Base-by-base conservation (phyloP, 805 yeast species). In the Naumovozyma castellii region DNA sequence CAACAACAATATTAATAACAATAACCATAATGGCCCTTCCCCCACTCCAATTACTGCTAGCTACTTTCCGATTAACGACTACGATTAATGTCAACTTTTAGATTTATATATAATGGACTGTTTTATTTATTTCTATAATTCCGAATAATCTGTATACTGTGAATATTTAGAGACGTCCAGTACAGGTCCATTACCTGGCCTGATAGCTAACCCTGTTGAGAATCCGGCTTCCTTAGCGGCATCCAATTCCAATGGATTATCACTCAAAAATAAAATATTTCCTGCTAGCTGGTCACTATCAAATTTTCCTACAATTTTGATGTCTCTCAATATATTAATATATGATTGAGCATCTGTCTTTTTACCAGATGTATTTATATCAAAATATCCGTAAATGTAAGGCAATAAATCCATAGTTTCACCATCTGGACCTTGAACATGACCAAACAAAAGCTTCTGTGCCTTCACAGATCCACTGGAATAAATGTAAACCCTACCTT, bases 381-480 rank as follows among this genome's bases (percentile, higher is more conserved):
- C 97, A 55, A 76, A 88, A 62, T 86, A 88, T 13, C 81, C 94
- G 5, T 64, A 43, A 16, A 88, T 54, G 17, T 58, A 56, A 1
- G 60, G 57, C 33, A 74, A 81, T 51, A 85, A 57, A 57, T 83
- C 84, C 10, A 61, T 43, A 18, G 65, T 55, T 16, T 51, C 44
- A 6, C 52, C 57, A 4, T 59, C 57, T 8, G 61, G 60, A 3
- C 64, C 61, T 38, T 64, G 64, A 8, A 83, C 88, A 55, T 83
- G 73, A 0, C 69, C 70, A 54, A 88, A 85, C 42, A 88, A 62
- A 44, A 88, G 64, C 50, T 79, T 81, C 51, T 88, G 97, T 0
- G 97, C 97, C 43, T 78, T 73, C 18, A 88, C 76, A 33, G 92
- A 80, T 0, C 97, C 97, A 19, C 94, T 83, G 0, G 96, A 86